phyloP scores from a whole-genome alignment of 805 yeast genomes.

The Metschnikowia dekortorum region DNA sequence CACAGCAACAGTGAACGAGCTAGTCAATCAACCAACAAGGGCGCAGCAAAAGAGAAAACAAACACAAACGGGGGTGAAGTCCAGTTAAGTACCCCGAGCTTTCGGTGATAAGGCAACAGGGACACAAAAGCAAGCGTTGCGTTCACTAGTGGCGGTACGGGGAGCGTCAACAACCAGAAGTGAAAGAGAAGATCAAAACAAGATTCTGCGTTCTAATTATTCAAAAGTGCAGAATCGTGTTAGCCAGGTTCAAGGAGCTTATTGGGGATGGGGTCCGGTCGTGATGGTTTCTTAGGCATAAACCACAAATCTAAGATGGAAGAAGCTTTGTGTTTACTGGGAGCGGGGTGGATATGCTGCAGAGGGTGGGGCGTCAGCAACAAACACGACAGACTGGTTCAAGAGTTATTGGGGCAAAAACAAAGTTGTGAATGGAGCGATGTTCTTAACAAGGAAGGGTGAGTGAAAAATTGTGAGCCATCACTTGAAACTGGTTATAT shows the following conservation, averaged over 20 bases:
- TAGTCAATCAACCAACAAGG: not conserved
- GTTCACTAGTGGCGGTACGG: slow-evolving; percentile 29
- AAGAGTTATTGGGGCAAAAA: not conserved
- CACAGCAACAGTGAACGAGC: not conserved
- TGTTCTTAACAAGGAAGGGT: not conserved
- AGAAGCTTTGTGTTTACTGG: not conserved
- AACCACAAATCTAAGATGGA: slow-evolving; percentile 16
- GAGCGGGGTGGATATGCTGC: not conserved
- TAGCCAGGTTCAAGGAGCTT: slow-evolving; percentile 42
- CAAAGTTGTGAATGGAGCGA: not conserved
- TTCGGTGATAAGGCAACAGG: not conserved
- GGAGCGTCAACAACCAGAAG: slow-evolving; percentile 34
- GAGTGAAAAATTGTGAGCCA: slow-evolving; percentile 3
- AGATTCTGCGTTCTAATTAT: not conserved
- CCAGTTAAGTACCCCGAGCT: not conserved
- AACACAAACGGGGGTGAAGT: not conserved
- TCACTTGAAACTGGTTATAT: not conserved
- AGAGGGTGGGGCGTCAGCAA: not conserved
- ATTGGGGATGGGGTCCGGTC: slow-evolving; percentile 28
- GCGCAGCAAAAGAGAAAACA: not conserved
- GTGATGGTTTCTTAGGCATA: slow-evolving; percentile 46
- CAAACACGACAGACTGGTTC: not conserved
- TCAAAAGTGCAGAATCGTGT: slow-evolving; percentile 18
- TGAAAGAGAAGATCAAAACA: slow-evolving; percentile 13
- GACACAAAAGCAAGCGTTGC: slow-evolving; percentile 3